These are phyloP conservation scores for Kluyveromyces nonfermentans DNA, from an alignment of 805 yeast species.

Conservation along the genomic window DNA sequence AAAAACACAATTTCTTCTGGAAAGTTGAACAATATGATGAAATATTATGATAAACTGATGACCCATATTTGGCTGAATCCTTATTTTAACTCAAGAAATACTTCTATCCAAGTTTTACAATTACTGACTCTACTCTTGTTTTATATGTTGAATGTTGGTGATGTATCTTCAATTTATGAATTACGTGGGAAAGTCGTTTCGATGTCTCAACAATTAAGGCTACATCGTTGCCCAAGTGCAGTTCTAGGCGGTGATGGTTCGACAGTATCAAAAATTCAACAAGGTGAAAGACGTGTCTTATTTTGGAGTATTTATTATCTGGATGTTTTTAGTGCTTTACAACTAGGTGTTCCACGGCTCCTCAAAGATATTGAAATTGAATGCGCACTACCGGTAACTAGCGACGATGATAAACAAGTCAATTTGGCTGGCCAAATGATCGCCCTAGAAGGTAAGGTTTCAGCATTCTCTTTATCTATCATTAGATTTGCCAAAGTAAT, in stretches of 20 bases:
- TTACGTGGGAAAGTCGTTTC: conserved; percentile 66
- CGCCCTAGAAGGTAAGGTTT: conserved; percentile 61
- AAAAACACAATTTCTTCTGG: conserved; percentile 7
- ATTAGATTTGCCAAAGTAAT: conserved; percentile 65
- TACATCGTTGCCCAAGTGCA: conserved; percentile 82
- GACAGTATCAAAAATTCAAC: conserved; percentile 56
- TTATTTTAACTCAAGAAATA: conserved; percentile 43
- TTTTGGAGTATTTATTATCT: conserved; percentile 80
- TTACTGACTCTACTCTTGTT: conserved; percentile 58
- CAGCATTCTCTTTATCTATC: conserved; percentile 50
- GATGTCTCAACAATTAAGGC: conserved; percentile 77
- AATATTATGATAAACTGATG: conserved; percentile 45
- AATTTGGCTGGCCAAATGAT: conserved; percentile 36
- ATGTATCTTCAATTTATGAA: conserved; percentile 62
- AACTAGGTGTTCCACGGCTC: conserved; percentile 74
- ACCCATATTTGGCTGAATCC: conserved; percentile 56
- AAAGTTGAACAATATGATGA: conserved; percentile 21
- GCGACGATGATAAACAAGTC: conserved; percentile 47
- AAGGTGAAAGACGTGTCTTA: conserved; percentile 70
- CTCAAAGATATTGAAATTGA: conserved; percentile 76
- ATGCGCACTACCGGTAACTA: conserved; percentile 70
- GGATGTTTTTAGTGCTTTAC: conserved; percentile 66
- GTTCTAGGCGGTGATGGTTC: conserved; percentile 60
- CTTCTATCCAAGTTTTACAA: conserved; percentile 63
- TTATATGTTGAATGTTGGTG: conserved; percentile 66